phyloP scores from a whole-genome alignment of 1,284 basidiomycete genomes.

The Puccinia polysora region DNA sequence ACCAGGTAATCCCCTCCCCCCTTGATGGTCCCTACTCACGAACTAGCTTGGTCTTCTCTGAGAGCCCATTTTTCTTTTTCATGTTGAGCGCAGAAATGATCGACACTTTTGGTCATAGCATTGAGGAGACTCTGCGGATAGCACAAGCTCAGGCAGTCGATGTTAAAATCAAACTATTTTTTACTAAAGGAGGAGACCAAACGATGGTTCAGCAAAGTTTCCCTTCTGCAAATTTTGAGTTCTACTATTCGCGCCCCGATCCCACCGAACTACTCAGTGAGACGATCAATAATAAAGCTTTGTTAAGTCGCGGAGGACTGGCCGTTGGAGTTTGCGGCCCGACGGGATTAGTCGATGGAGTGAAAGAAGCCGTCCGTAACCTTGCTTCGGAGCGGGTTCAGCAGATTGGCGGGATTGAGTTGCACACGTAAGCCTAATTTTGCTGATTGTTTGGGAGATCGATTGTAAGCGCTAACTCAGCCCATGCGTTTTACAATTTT shows the following conservation, averaged over 20 bases:
- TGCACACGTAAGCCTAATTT: conserved; percentile 6
- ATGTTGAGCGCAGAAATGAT: neutral
- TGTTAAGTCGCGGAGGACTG: conserved; percentile 5
- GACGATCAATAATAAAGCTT: neutral
- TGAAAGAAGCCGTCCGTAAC: conserved; percentile 1
- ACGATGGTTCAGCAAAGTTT: neutral
- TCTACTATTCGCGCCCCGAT: neutral
- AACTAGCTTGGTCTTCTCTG: neutral
- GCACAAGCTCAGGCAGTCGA: conserved; percentile 5
- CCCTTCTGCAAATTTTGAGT: neutral
- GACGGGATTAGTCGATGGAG: neutral
- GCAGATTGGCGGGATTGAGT: conserved; percentile 4
- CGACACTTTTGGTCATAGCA: conserved; percentile 1
- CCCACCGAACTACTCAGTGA: conserved; percentile 7
- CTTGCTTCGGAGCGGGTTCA: conserved; percentile 12
- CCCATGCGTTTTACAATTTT: neutral
- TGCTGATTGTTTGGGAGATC: neutral
- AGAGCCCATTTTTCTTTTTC: neutral
- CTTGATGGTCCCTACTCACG: neutral
- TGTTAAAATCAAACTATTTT: conserved; percentile 17
- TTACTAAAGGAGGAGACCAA: neutral
- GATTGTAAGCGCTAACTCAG: neutral
- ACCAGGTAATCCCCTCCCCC: neutral
- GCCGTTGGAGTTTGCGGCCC: conserved; percentile 38
- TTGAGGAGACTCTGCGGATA: conserved; percentile 12